Evolutionary conservation across 176 grass and related monocot species (phyloP), one percentile per base, ranked within the genome.

Genomic region (maize (Zea mays)): DNA sequence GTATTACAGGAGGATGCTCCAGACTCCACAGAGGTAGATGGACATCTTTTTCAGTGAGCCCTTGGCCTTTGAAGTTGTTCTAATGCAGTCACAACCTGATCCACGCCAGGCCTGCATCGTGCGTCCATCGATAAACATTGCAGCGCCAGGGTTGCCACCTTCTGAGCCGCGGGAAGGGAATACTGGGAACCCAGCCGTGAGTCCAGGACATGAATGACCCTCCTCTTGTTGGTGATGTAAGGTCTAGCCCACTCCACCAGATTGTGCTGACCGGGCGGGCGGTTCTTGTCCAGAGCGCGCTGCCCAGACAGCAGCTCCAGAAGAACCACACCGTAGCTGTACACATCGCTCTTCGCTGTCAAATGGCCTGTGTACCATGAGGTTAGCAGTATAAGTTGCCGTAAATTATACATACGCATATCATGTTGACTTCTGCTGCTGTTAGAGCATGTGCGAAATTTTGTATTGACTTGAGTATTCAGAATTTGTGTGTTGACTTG

Each of bases 281-380:
- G 86, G 83, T 94, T 92, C 79, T 94, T 98, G 89, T 98, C 91
- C 84, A 98, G 76, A 16, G 91, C 95, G 16, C 95, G 85, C 54
- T 89, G 89, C 11, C 95, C 89, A 2, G 89, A 94, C 67, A 98
- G 48, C 89, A 98, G 58, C 75, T 98, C 91, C 36, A 98, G 83
- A 80, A 98, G 95, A 85, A 98, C 91, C 43, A 98, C 95, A 58
- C 95, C 95, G 0, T 94, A 98, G 83, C 87, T 94, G 77, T 98
- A 98, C 9, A 98, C 95, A 65, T 98, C 95, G 7, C 89, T 94
- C 87, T 91, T 90, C 2, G 87, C 14, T 5, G 95, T 98, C 92
- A 98, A 88, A 88, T 98, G 95, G 21, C 95, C 95, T 98, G 83
- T 9, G 69, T 63, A 66, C 10, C 33, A 87, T 12, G 44, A 56